phyloP scores from a whole-genome alignment of 768 basidiomycete species.

The Pseudohyphozyma bogoriensis region DNA sequence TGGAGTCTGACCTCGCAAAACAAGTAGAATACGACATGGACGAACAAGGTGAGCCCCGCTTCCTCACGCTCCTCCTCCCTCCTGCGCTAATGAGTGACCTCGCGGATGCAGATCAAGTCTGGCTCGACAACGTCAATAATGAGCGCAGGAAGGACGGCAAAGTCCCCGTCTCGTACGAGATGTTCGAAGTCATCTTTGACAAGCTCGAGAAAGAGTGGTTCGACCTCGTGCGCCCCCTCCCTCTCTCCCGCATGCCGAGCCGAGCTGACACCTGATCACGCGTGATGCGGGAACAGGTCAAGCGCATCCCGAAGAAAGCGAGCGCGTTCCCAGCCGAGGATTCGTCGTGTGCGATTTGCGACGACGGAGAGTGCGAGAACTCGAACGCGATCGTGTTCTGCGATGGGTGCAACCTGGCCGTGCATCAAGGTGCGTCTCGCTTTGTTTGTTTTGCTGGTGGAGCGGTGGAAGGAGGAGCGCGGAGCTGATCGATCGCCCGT shows the following conservation, averaged over 20 bases:
- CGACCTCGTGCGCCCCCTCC: conserved; percentile 54
- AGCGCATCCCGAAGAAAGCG: conserved; percentile 82
- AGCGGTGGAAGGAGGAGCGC: not conserved
- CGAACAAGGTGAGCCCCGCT: conserved; percentile 65
- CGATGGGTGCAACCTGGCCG: conserved; percentile 95
- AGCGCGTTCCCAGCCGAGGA: conserved; percentile 85
- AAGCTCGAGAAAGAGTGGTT: conserved; percentile 99
- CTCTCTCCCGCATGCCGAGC: not conserved
- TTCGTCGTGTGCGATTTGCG: conserved; percentile 91
- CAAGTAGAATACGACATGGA: conserved; percentile 99
- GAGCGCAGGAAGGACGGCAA: conserved; percentile 63
- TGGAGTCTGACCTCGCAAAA: conserved; percentile 79
- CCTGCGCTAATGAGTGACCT: not conserved
- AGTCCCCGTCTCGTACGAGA: conserved; percentile 65
- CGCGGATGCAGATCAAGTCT: conserved; percentile 75
- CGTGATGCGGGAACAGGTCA: conserved; percentile 54
- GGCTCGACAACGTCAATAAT: conserved; percentile 74
- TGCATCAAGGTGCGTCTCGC: conserved; percentile 75
- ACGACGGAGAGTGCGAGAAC: conserved; percentile 97
- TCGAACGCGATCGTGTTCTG: conserved; percentile 99
- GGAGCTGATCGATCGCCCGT: not conserved
- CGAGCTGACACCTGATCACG: not conserved
- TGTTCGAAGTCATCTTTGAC: conserved; percentile 95
- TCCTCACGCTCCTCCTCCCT: not conserved
- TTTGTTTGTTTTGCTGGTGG: not conserved